phyloP scores from a whole-genome alignment of 495 filamentous ascomycete species.

The Venustampulla echinocandica region DNA sequence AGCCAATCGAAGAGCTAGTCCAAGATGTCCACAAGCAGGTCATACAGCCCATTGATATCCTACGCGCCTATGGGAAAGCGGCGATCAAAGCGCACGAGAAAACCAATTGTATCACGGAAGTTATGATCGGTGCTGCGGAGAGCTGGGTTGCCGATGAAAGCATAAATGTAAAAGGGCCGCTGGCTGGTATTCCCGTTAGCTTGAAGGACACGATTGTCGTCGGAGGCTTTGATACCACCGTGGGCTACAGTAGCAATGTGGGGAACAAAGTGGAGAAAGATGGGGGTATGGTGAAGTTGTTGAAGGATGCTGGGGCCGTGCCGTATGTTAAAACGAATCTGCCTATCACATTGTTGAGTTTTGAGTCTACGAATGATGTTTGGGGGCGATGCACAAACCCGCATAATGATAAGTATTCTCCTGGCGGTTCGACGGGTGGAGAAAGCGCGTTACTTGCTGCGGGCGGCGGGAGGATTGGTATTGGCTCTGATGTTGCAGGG shows the following conservation, averaged over 20 bases:
- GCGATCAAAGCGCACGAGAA: constrained; percentile 75
- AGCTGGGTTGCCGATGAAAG: constrained; percentile 52
- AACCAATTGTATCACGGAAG: constrained; percentile 88
- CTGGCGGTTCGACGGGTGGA: constrained; percentile 86
- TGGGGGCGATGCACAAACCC: constrained; percentile 81
- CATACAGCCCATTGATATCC: constrained; percentile 61
- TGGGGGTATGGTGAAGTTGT: constrained; percentile 63
- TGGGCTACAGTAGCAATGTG: constrained; percentile 70
- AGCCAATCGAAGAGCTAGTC: constrained; percentile 71
- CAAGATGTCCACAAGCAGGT: constrained; percentile 61
- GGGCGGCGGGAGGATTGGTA: constrained; percentile 81
- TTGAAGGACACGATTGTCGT: constrained; percentile 85
- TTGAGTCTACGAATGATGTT: constrained; percentile 87
- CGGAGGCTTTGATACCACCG: constrained; percentile 75
- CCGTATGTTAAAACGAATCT: constrained; percentile 94
- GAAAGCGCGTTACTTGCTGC: constrained; percentile 79
- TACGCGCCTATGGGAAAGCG: constrained; percentile 84
- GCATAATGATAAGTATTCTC: constrained; percentile 73
- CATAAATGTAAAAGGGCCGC: constrained; percentile 70
- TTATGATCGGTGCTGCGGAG: constrained; percentile 75
- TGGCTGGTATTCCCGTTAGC: constrained; percentile 84
- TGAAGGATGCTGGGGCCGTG: constrained; percentile 92
- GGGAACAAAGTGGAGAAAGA: constrained; percentile 57
- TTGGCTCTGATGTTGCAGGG: constrained; percentile 55
- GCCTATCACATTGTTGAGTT: constrained; percentile 85